A percentile compares a stretch with the other conserved stretches of the same genome.
These are phyloP conservation scores for Cercospora sojina DNA, from an alignment of 2,329 filamentous ascomycete species.

Conservation along the genomic window DNA sequence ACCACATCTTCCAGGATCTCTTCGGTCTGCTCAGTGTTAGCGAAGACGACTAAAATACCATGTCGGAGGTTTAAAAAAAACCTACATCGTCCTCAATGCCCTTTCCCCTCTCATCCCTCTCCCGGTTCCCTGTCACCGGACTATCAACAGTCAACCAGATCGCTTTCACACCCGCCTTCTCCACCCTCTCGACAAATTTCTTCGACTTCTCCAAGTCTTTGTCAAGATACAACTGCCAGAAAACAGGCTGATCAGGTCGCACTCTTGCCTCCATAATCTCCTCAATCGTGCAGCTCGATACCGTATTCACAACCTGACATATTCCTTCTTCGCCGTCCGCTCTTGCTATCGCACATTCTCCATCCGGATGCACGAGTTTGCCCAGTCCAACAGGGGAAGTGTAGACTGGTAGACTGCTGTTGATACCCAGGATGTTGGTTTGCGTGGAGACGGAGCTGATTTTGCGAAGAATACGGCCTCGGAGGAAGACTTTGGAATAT, in stretches of 20 bases:
- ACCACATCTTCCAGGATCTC: slow-evolving; percentile 28
- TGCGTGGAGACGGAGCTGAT: slow-evolving; percentile 38
- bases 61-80: not conserved
- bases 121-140: slow-evolving; percentile 57
- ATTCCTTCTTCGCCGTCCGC: slow-evolving; percentile 31
- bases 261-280: slow-evolving; percentile 31
- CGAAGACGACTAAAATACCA: not conserved
- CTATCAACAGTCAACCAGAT: slow-evolving; percentile 61
- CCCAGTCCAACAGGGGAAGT: slow-evolving; percentile 38
- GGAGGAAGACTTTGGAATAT: slow-evolving; percentile 45
- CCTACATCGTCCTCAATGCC: slow-evolving; percentile 32
- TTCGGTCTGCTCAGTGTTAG: slow-evolving; percentile 10
- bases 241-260: slow-evolving; percentile 38
- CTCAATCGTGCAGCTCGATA: slow-evolving; percentile 33
- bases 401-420: slow-evolving; percentile 37
- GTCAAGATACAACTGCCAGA: slow-evolving; percentile 63
- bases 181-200: slow-evolving; percentile 49
- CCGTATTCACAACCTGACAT: slow-evolving; percentile 34
- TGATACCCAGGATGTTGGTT: slow-evolving; percentile 35
- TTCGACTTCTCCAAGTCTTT: slow-evolving; percentile 53
- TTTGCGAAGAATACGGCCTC: slow-evolving; percentile 46
- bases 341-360: slow-evolving; percentile 36
- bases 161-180: slow-evolving; percentile 50
- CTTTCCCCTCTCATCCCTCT: slow-evolving; percentile 45
- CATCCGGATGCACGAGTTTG: slow-evolving; percentile 36